Percentiles rank a stretch among this genome's conserved stretches.
These are phyloP conservation scores for Pseudozyma tsukubaensis DNA, from an alignment of 1,284 basidiomycete genomes.

Conservation along the genomic window DNA sequence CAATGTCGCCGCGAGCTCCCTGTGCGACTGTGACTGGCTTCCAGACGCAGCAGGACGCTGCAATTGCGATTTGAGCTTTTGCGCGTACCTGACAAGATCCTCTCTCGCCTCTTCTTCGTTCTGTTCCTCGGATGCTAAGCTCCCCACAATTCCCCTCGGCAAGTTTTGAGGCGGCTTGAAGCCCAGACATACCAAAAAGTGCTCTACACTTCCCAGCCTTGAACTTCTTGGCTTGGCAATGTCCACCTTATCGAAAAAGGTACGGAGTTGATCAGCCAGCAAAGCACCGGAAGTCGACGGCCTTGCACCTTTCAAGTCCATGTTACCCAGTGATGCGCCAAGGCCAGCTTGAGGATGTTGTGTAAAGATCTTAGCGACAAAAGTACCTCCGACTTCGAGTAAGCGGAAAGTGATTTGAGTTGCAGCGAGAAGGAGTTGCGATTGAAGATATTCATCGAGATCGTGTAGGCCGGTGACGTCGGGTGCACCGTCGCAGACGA, in stretches of 20 bases:
- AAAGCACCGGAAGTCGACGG: slow-evolving; percentile 37
- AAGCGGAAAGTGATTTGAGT: slow-evolving; percentile 73
- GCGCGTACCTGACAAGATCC: slow-evolving; percentile 31
- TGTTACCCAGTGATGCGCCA: slow-evolving; percentile 35
- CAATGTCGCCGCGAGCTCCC: slow-evolving; percentile 25
- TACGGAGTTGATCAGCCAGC: slow-evolving; percentile 55
- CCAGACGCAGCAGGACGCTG: slow-evolving; percentile 10
- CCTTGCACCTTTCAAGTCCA: slow-evolving; percentile 33
- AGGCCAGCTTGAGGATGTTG: slow-evolving; percentile 44
- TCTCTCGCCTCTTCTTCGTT: slow-evolving; percentile 26
- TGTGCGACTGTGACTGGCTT: slow-evolving; percentile 4
- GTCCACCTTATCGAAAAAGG: slow-evolving; percentile 71
- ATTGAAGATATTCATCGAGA: slow-evolving; percentile 74
- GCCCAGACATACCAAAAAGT: slow-evolving; percentile 73
- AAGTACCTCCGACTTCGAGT: slow-evolving; percentile 72
- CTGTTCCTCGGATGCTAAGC: slow-evolving; percentile 4
- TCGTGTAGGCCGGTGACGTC: slow-evolving; percentile 75
- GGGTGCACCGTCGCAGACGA: slow-evolving; percentile 75
- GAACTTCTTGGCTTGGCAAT: slow-evolving; percentile 70
- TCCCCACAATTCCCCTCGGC: slow-evolving; percentile 27
- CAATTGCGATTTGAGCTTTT: slow-evolving; percentile 26
- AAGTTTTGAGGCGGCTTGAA: slow-evolving; percentile 63
- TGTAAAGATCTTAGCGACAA: slow-evolving; percentile 74
- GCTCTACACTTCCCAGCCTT: slow-evolving; percentile 69
- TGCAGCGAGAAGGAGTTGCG: slow-evolving; percentile 73